Evolutionary conservation across 371 early-diverging fungal species (phyloP), one percentile per base, ranked within the genome.

Genomic region (Actinomortierella ambigua): DNA sequence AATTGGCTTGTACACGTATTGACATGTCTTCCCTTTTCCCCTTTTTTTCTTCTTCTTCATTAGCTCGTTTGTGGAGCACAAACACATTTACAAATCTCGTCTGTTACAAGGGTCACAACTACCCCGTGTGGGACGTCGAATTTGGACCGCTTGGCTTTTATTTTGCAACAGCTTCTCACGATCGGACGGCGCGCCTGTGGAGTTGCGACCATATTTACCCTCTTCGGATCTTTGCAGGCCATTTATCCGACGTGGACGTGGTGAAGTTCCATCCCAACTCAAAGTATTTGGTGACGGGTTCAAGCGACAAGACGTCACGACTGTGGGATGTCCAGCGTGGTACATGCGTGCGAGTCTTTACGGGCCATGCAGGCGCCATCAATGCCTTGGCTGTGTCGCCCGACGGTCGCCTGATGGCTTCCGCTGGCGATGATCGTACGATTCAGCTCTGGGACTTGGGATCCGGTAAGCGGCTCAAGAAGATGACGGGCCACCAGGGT

Each of bases 231-330:
- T 97, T 99, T 85, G 94, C 95, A 39, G 97, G 98, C 17, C 98
- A 99, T 79, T 79, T 98, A 39, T 93, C 98, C 5, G 99, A 99
- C 82, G 98, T 99, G 1, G 98, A 96, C 69, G 94, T 93, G 34
- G 98, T 99, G 26, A 90, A 89, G 68, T 99, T 99, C 79, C 99
- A 99, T 79, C 99, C 99, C 6, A 99, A 99, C 77, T 88, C 92
- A 41, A 96, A 95, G 63, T 99, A 99, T 76, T 55, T 99, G 17
- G 90, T 95, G 26, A 97, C 98, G 11, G 99, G 98, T 3, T 95
- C 95, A 0, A 88, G 90, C 63, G 99, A 99, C 82, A 85, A 88
- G 55, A 95, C 98, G 20, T 89, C 90, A n/a, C 86, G 99, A 39
- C 80, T 99, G 73, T 99, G 99, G 96, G 98, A 98, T 78, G 87